Percentiles rank a stretch among this genome's conserved stretches.
These are phyloP conservation scores for Akanthomyces lecanii DNA, from an alignment of 2,329 filamentous ascomycete genomes.

Conservation along the genomic window DNA sequence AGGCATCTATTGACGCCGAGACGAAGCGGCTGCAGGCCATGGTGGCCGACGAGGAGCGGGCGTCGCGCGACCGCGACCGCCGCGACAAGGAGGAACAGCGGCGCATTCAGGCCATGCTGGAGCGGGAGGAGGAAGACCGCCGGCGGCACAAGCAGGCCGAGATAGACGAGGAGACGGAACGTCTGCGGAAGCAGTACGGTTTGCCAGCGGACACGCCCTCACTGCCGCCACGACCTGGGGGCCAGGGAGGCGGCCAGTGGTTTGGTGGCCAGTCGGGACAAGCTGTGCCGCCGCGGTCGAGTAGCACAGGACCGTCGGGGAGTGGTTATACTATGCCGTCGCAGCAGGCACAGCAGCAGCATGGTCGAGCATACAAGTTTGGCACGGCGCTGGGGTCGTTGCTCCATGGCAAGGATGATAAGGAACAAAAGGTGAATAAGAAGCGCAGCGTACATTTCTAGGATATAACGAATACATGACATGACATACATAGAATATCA, in stretches of 20 bases:
- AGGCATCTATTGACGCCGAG: conserved; percentile 63
- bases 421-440: conserved; percentile 18
- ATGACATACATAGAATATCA: neutral
- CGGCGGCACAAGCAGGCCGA: conserved; percentile 46
- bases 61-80: conserved; percentile 51
- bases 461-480: neutral
- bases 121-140: conserved; percentile 60
- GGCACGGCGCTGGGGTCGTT: conserved; percentile 15
- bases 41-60: conserved; percentile 47
- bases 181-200: conserved; percentile 66
- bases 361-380: conserved; percentile 15
- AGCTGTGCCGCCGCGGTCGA: conserved; percentile 8
- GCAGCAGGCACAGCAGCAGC: conserved; percentile 11
- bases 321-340: neutral
- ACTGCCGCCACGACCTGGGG: conserved; percentile 10
- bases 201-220: conserved; percentile 28
- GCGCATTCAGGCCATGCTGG: conserved; percentile 60
- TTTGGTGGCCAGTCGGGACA: conserved; percentile 7
- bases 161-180: conserved; percentile 77
- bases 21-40: conserved; percentile 65
- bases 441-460: conserved; percentile 17
- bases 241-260: neutral
- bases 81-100: conserved; percentile 51
- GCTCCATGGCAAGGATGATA: conserved; percentile 12
- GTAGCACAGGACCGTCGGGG: conserved; percentile 8